Conservation (phyloP, 2,329 filamentous ascomycete genomes). For the Arthroderma uncinatum region DNA sequence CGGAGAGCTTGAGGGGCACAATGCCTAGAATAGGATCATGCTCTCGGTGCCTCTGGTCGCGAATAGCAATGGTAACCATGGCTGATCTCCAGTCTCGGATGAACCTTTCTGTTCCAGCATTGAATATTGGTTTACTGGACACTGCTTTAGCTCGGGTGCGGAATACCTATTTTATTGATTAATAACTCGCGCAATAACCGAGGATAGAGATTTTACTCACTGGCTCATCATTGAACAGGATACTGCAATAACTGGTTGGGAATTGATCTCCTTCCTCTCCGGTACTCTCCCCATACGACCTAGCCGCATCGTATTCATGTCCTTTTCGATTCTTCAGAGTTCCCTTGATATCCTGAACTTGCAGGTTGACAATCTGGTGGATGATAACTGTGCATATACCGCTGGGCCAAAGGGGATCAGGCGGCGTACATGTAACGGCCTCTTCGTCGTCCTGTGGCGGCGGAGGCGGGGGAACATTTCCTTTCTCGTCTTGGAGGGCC, state of each 20-base stretch:
- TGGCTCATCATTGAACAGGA: conserved; percentile 76
- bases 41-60: conserved; percentile 78
- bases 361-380: conserved; percentile 90
- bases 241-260: conserved; percentile 88
- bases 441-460: conserved; percentile 73
- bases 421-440: conserved; percentile 77
- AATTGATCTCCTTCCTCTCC: conserved; percentile 71
- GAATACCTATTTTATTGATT: conserved; percentile 48
- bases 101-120: conserved; percentile 87
- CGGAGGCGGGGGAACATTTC: conserved; percentile 57
- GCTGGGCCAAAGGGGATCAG: conserved; percentile 91
- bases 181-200: conserved; percentile 5
- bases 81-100: conserved; percentile 84
- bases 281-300: conserved; percentile 69
- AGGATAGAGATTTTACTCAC: conserved; percentile 6
- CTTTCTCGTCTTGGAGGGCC: conserved; percentile 80
- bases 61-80: conserved; percentile 76
- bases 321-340: conserved; percentile 64
- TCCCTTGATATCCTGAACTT: conserved; percentile 83
- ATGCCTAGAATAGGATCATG: conserved; percentile 92
- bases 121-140: conserved; percentile 91
- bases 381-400: conserved; percentile 77
- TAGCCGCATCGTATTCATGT: conserved; percentile 79
- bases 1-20: conserved; percentile 74
- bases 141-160: conserved; percentile 91